Evolutionary conservation across 192 early-diverging fungal genomes (phyloP), one percentile per base, ranked within the genome.

Genomic region (Coemansia sp.): DNA sequence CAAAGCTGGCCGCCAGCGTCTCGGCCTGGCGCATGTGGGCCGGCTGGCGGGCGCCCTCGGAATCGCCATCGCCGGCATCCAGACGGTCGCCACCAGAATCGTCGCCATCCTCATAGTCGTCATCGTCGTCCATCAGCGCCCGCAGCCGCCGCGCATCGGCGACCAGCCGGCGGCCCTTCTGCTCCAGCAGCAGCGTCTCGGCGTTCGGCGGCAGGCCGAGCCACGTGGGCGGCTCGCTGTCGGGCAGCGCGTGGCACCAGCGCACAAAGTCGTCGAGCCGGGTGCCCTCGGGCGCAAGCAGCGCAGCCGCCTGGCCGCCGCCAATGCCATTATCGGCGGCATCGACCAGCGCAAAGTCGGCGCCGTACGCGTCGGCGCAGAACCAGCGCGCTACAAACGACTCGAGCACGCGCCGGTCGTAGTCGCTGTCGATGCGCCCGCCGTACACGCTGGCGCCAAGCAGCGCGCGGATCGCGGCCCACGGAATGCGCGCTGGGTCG

Each of bases 171-270:
- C 86, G 86, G 46, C 94, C 95, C 78, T 94, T 93, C 40, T 86
- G 84, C 22, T 90, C 89, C 63, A 94, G 86, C 40, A 98, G 83
- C 48, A 98, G 88, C 57, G 87, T 90, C 76, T 99, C 98, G 13
- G 98, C 95, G 69, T 95, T 95, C 6, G 86, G 69, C 20, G 96
- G 96, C 57, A 99, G 86, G 9, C 98, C 95, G 43, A 99, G 85
- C 98, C 98, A 99, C 6, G 92, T 89, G 14, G 98, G 98, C 20
- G 98, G 95, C 79, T 99, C 93, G 68, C 88, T 86, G 41, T 96
- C 95, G 1, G 95, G 94, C 63, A 99, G 70, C 44, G 85, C 85
- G 38, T 86, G 82, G 41, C 95, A 93, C 98, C 98, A 99, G 20
- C 87, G 82, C 65, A 95, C 56, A 82, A 99, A 95, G 64, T 97